These are phyloP conservation scores for Yamadazyma mexicana DNA, from an alignment of 1,139 yeast species.

Conservation along the genomic window DNA sequence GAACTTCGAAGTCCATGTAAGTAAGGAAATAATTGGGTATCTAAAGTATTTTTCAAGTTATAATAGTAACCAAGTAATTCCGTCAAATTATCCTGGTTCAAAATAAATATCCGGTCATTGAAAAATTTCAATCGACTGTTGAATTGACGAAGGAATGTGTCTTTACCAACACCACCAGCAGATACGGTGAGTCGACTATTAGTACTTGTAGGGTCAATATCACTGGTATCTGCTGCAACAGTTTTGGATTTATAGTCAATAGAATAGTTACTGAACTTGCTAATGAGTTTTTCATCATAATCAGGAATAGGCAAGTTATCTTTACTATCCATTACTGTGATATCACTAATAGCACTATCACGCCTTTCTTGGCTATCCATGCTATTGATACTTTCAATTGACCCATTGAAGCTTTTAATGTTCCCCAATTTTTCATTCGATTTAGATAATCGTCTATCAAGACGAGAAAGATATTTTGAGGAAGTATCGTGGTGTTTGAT, in stretches of 20 bases:
- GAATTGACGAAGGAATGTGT: constrained; percentile 11
- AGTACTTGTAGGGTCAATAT: background rate
- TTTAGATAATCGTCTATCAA: constrained; percentile 3
- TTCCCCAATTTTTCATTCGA: background rate
- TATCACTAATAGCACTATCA: constrained; percentile 17
- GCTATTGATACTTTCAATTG: constrained; percentile 16
- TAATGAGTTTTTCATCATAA: constrained; percentile 1
- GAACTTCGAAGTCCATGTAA: constrained; percentile 34
- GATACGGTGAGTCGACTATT: too few species aligned
- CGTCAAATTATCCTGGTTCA: constrained; percentile 15
- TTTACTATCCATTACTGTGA: constrained; percentile 16
- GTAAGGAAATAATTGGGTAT: constrained; percentile 33
- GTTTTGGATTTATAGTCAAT: constrained; percentile 5
- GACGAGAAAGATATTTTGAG: constrained; percentile 10
- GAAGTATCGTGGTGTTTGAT: constrained; percentile 9
- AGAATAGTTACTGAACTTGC: constrained; percentile 3
- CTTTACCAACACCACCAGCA: background rate
- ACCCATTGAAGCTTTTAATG: constrained; percentile 9
- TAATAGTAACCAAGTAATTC: constrained; percentile 30
- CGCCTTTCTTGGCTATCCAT: constrained; percentile 16
- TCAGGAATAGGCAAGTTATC: constrained; percentile 8
- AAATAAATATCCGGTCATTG: constrained; percentile 14
- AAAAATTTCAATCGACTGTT: constrained; percentile 14
- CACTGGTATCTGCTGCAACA: constrained; percentile 2
- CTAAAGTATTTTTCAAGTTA: constrained; percentile 18